phyloP scores from a whole-genome alignment of 2,329 filamentous ascomycete species.

The Sporothrix dimorphospora region DNA sequence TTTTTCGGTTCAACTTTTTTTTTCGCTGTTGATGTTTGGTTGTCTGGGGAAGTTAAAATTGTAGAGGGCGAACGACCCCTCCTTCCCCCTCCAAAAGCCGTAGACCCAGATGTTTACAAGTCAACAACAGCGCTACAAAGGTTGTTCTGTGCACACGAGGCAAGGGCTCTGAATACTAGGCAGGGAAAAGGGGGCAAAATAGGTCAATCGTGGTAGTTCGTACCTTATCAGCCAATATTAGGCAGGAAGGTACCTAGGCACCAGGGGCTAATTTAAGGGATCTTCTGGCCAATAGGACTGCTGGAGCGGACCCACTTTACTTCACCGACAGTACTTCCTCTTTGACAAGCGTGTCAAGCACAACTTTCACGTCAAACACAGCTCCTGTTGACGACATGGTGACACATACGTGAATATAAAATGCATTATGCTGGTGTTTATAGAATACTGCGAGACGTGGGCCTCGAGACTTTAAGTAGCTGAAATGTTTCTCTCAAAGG shows the following conservation, averaged over 20 bases:
- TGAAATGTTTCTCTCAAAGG: too few relatives aligned
- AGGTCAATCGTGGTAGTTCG: not conserved
- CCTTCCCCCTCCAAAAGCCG: slow-evolving; percentile 27
- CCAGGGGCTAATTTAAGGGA: not conserved
- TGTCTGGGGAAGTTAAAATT: slow-evolving; percentile 32
- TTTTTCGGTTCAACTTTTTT: slow-evolving; percentile 21
- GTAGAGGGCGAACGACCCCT: slow-evolving; percentile 28
- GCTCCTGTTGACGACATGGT: not conserved
- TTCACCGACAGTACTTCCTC: slow-evolving; percentile 12
- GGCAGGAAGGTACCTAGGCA: not conserved
- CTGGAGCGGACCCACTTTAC: not conserved
- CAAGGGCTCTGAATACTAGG: not conserved
- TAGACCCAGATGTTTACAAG: slow-evolving; percentile 6
- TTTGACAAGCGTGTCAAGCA: not conserved
- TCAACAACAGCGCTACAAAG: slow-evolving; percentile 6
- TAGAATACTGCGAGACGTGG: too few relatives aligned
- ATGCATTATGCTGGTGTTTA: too few relatives aligned
- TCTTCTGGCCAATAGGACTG: not conserved
- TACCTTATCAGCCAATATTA: not conserved
- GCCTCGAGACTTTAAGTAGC: too few relatives aligned
- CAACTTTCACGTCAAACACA: not conserved
- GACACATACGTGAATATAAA: not conserved
- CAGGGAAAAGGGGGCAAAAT: not conserved
- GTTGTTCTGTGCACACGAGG: slow-evolving; percentile 1
- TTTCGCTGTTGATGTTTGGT: slow-evolving; percentile 27